These are phyloP conservation scores for Cyclotella choctawhatcheeana DNA, from an alignment of 108 stramenopile genomes.

Conservation along the genomic window DNA sequence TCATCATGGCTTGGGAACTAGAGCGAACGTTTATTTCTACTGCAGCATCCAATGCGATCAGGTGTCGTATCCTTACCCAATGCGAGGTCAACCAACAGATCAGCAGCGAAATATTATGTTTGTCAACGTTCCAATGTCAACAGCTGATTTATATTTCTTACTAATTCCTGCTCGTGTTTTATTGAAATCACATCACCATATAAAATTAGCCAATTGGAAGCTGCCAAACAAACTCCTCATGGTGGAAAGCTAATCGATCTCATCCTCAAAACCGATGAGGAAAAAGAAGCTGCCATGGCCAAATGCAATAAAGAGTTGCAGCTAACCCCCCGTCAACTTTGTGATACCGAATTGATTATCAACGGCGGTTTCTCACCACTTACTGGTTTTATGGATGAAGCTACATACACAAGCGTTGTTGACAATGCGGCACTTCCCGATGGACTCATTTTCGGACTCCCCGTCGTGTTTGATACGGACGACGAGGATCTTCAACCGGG, in stretches of 20 bases:
- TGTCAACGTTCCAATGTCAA: no score
- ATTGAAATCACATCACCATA: not conserved
- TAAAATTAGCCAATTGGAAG: constrained; percentile 58
- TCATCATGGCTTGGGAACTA: no score
- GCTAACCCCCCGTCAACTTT: constrained; percentile 94
- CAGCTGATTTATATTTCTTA: no score
- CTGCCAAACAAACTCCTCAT: constrained; percentile 91
- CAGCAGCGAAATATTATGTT: no score
- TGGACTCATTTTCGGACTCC: constrained; percentile 96
- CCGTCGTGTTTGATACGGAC: constrained; percentile 98
- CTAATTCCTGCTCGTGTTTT: not conserved
- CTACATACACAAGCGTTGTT: constrained; percentile 90
- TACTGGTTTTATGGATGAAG: constrained; percentile 97
- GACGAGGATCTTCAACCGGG: constrained; percentile 90
- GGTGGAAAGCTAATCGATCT: constrained; percentile 95
- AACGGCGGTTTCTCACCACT: constrained; percentile 98
- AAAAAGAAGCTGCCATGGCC: constrained; percentile 90
- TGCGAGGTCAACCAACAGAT: no score
- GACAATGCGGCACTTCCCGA: constrained; percentile 92
- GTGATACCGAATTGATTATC: constrained; percentile 98
- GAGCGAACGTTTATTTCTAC: no score
- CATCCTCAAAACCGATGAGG: constrained; percentile 86
- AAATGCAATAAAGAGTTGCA: constrained; percentile 83
- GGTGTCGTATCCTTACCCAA: no score
- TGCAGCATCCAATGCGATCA: no score